These are phyloP conservation scores for Prunus salicina DNA, from an alignment of 306 rosid species.

Conservation along the genomic window DNA sequence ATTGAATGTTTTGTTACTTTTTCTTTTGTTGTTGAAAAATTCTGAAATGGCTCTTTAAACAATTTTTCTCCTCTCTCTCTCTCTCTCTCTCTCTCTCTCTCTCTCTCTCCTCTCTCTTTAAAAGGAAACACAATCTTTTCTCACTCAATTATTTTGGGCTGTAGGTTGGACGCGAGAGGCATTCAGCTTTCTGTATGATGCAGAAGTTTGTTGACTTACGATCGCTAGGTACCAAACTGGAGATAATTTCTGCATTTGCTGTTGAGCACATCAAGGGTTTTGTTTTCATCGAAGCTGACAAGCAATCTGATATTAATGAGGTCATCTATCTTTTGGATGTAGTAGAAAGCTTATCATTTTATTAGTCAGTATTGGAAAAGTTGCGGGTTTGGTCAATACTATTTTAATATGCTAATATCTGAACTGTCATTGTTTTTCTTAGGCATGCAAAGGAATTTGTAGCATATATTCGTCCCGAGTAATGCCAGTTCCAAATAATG, in stretches of 20 bases:
- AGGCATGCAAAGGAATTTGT: constrained; percentile 89
- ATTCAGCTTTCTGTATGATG: constrained; percentile 79
- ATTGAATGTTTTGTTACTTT: constrained; percentile 4
- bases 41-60: background rate
- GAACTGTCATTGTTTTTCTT: constrained; percentile 5
- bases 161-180: constrained; percentile 96
- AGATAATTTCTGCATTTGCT: constrained; percentile 78
- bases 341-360: constrained; percentile 10
- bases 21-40: background rate
- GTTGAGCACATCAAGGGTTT: constrained; percentile 84
- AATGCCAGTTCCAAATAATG: constrained; percentile 69
- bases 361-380: constrained; percentile 12
- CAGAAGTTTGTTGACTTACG: constrained; percentile 87
- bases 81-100: background rate
- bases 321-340: constrained; percentile 33
- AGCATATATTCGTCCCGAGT: constrained; percentile 65
- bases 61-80: background rate
- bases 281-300: constrained; percentile 79
- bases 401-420: background rate
- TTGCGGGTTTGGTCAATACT: background rate
- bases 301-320: constrained; percentile 73
- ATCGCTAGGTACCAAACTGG: constrained; percentile 63
- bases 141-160: constrained; percentile 1
- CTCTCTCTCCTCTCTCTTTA: background rate
- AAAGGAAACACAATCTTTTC: background rate